phyloP scores from a whole-genome alignment of 768 basidiomycete genomes.

The Botryobasidium botryosum region DNA sequence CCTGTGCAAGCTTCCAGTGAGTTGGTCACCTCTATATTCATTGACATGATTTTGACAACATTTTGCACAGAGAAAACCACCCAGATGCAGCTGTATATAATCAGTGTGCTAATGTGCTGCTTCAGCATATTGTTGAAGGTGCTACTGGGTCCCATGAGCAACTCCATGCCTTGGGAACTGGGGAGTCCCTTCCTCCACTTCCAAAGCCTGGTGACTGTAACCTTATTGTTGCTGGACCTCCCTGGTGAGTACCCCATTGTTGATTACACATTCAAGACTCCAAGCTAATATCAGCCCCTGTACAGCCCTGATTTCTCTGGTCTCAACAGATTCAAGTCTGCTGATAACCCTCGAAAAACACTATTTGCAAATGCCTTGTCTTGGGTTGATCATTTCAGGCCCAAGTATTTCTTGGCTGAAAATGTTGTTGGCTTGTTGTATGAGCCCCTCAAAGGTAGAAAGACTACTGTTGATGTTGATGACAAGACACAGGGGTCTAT shows the following conservation, averaged over 20 bases:
- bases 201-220: slow-evolving; percentile 40
- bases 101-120: slow-evolving; percentile 49
- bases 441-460: slow-evolving; percentile 23
- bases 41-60: neutral
- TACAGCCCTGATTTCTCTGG: slow-evolving; percentile 57
- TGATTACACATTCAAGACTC: slow-evolving; percentile 1
- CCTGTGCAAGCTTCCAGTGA: slow-evolving; percentile 47
- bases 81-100: slow-evolving; percentile 41
- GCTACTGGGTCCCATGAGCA: slow-evolving; percentile 24
- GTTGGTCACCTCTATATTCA: slow-evolving; percentile 12
- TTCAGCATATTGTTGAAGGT: slow-evolving; percentile 42
- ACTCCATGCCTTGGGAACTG: neutral
- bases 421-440: neutral
- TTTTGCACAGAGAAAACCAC: slow-evolving; percentile 31
- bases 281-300: slow-evolving; percentile 22
- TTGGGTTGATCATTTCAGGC: slow-evolving; percentile 26
- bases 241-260: slow-evolving; percentile 34
- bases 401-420: slow-evolving; percentile 11
- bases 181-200: neutral
- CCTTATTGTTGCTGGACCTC: slow-evolving; percentile 52
- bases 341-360: slow-evolving; percentile 30
- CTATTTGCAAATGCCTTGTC: slow-evolving; percentile 38
- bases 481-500: slow-evolving; percentile 46
- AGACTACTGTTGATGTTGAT: slow-evolving; percentile 22
- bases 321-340: slow-evolving; percentile 53